Evolutionary conservation across 768 basidiomycete genomes (phyloP).

Genomic region (Pleurotus citrinopileatus): DNA sequence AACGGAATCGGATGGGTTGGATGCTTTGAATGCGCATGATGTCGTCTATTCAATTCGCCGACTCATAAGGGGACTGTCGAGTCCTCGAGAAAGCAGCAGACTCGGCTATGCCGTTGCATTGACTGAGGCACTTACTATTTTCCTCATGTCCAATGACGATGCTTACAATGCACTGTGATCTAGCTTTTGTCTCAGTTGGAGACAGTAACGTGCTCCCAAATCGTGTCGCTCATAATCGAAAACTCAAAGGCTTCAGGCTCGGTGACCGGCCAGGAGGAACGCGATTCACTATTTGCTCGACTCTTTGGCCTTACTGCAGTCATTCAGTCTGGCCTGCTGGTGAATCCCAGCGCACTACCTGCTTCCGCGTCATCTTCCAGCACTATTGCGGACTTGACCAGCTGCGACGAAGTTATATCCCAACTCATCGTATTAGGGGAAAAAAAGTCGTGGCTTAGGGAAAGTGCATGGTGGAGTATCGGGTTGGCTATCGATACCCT

Average conservation of each 20-base stretch:
- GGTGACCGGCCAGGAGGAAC: slow-evolving; percentile 88
- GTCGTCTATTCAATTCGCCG: slow-evolving; percentile 90
- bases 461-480: slow-evolving; percentile 88
- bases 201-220: slow-evolving; percentile 75
- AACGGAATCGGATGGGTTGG: slow-evolving; percentile 46
- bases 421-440: slow-evolving; percentile 70
- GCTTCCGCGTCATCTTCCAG: slow-evolving; percentile 51
- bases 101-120: slow-evolving; percentile 95
- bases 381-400: slow-evolving; percentile 51
- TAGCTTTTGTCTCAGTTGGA: slow-evolving; percentile 78
- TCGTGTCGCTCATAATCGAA: slow-evolving; percentile 72
- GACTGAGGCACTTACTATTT: slow-evolving; percentile 86
- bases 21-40: slow-evolving; percentile 80
- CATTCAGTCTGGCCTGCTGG: slow-evolving; percentile 80
- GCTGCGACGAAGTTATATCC: slow-evolving; percentile 56
- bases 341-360: slow-evolving; percentile 54
- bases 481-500: slow-evolving; percentile 61
- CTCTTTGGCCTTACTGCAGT: slow-evolving; percentile 87
- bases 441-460: slow-evolving; percentile 87
- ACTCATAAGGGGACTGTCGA: slow-evolving; percentile 84
- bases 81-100: slow-evolving; percentile 89
- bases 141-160: slow-evolving; percentile 3
- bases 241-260: slow-evolving; percentile 69
- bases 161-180: slow-evolving; percentile 9
- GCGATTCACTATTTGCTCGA: slow-evolving; percentile 89